A percentile compares a stretch with the other conserved stretches of the same genome.
phyloP scores from a whole-genome alignment of 495 filamentous ascomycete genomes.

The Hyphodiscus hymeniophilus region DNA sequence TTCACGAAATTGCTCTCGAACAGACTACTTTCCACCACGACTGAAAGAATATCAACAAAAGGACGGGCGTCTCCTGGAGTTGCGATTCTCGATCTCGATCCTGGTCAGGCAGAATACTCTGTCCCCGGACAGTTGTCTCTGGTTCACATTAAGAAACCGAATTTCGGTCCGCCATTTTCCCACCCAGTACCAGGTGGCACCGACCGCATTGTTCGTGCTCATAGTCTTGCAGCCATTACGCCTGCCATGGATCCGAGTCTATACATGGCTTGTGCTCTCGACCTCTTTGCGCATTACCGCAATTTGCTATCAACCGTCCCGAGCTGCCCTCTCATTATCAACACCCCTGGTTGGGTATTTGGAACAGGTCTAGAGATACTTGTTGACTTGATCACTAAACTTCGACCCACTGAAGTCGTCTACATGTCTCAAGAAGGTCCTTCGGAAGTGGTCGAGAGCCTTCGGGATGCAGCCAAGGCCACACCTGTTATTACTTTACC shows the following conservation, averaged over 20 bases:
- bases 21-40: conserved; percentile 50
- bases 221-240: conserved; percentile 63
- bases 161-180: conserved; percentile 68
- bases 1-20: conserved; percentile 73
- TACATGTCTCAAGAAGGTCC: conserved; percentile 71
- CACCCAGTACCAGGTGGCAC: conserved; percentile 39
- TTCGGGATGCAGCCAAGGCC: conserved; percentile 32
- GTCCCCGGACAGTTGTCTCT: conserved; percentile 73
- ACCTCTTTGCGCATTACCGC: conserved; percentile 60
- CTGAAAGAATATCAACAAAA: conserved; percentile 21
- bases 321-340: conserved; percentile 61
- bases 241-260: conserved; percentile 63
- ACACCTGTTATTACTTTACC: conserved; percentile 36
- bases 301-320: conserved; percentile 17
- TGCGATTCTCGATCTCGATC: conserved; percentile 72
- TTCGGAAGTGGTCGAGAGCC: conserved; percentile 50
- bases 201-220: conserved; percentile 49
- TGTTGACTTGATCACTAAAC: conserved; percentile 46
- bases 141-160: conserved; percentile 49
- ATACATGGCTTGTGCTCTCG: conserved; percentile 57
- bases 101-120: conserved; percentile 75
- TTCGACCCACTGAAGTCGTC: conserved; percentile 50
- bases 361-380: conserved; percentile 67
- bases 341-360: conserved; percentile 77
- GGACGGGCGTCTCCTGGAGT: conserved; percentile 28